These are phyloP conservation scores for Globisporangium polare DNA, from an alignment of 352 stramenopile genomes.

Conservation along the genomic window DNA sequence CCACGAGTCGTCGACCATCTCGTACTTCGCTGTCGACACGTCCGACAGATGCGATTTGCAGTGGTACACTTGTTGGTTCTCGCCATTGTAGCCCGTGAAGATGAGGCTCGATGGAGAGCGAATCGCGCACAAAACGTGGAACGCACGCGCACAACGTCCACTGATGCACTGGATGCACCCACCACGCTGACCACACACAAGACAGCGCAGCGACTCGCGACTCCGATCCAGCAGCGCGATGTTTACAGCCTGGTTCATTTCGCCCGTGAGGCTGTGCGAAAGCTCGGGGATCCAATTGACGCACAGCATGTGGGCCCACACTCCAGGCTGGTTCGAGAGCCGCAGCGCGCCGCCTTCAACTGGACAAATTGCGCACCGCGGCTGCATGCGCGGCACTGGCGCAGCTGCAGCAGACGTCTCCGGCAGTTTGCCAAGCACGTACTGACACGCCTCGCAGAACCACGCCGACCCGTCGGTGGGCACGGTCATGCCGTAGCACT, in stretches of 20 bases:
- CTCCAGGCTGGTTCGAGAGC: conserved; percentile 43
- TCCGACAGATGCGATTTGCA: conserved; percentile 75
- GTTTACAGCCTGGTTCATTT: conserved; percentile 60
- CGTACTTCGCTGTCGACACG: conserved; percentile 48
- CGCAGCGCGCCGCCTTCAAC: conserved; percentile 70
- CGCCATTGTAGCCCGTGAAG: conserved; percentile 80
- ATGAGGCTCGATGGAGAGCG: conserved; percentile 58
- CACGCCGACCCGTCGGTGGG: conserved; percentile 36
- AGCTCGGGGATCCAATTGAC: conserved; percentile 88
- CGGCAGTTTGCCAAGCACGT: conserved; percentile 17
- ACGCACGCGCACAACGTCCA: conserved; percentile 73
- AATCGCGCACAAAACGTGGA: conserved; percentile 82
- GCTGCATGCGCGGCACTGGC: conserved; percentile 22
- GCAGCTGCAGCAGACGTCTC: background rate
- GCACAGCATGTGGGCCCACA: conserved; percentile 84
- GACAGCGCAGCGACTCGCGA: conserved; percentile 67
- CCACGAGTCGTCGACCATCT: conserved; percentile 72
- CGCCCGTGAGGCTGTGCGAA: conserved; percentile 53
- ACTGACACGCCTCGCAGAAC: conserved; percentile 66
- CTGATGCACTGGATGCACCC: conserved; percentile 88
- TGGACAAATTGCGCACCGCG: conserved; percentile 67
- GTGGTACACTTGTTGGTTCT: conserved; percentile 81
- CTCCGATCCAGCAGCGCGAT: conserved; percentile 63
- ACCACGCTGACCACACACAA: conserved; percentile 77
- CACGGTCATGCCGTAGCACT: conserved; percentile 70